Conservation (phyloP, 306 rosid species). For the Canavalia ensiformis region DNA sequence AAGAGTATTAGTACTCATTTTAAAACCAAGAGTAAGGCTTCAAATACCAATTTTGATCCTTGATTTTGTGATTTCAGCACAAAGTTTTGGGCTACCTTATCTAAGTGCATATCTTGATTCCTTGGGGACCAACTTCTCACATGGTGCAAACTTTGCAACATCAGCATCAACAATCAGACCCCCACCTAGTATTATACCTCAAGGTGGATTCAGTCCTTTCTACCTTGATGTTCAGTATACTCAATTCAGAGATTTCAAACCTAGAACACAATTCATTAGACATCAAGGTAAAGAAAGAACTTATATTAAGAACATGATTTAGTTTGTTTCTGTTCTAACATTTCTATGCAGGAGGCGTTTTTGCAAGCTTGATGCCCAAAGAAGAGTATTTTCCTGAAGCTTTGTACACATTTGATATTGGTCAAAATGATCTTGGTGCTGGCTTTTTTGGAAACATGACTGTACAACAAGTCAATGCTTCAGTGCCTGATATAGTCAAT, state of each 20-base stretch:
- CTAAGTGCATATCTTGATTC: slow-evolving; percentile 64
- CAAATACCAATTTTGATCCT: not conserved
- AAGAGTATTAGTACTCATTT: too few relatives aligned
- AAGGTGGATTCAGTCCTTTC: slow-evolving; percentile 57
- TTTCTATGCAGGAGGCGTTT: slow-evolving; percentile 27
- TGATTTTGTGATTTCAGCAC: slow-evolving; percentile 43
- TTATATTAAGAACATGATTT: not conserved
- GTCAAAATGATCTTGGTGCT: slow-evolving; percentile 58
- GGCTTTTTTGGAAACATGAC: slow-evolving; percentile 45
- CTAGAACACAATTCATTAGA: slow-evolving; percentile 34
- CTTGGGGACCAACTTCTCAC: slow-evolving; percentile 51
- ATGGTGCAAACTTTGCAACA: slow-evolving; percentile 62
- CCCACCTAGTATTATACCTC: slow-evolving; percentile 46
- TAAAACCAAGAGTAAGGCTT: not conserved
- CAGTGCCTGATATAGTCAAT: slow-evolving; percentile 54
- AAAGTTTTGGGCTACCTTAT: slow-evolving; percentile 48
- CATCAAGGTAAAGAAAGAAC: slow-evolving; percentile 34
- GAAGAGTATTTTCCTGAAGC: slow-evolving; percentile 47
- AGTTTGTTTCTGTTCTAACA: not conserved
- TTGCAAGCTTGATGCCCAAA: slow-evolving; percentile 44
- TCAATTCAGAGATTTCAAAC: slow-evolving; percentile 47
- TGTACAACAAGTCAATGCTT: slow-evolving; percentile 52
- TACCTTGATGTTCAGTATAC: slow-evolving; percentile 46
- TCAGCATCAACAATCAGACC: slow-evolving; percentile 53
- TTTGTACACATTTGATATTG: slow-evolving; percentile 64